A percentile compares a stretch with the other conserved stretches of the same genome.
Conservation (phyloP, 75 land plant genomes). For the Sequoiadendron giganteum region DNA sequence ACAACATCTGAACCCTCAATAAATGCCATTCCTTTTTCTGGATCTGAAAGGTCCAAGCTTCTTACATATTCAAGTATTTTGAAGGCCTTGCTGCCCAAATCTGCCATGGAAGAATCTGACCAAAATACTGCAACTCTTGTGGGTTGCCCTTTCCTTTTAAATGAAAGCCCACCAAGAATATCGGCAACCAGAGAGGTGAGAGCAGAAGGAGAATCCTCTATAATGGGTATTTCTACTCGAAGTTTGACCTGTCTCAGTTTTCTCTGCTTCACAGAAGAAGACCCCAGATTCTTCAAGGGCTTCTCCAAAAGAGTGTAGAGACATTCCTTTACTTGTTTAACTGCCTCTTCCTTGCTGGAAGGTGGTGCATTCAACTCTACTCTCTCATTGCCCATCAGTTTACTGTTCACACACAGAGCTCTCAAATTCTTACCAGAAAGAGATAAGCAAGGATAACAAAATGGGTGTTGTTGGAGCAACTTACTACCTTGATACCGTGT, state of each 20-base stretch:
- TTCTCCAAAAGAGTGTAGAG: conserved; percentile 59
- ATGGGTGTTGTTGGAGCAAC: neutral
- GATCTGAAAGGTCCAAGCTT: conserved; percentile 1
- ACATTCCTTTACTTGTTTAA: conserved; percentile 61
- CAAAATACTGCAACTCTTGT: conserved; percentile 37
- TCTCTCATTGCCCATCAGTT: neutral
- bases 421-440: neutral
- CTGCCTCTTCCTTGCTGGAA: conserved; percentile 69
- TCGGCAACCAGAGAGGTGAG: conserved; percentile 55
- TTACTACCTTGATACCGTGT: neutral
- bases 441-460: neutral
- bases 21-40: neutral
- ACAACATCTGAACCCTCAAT: conserved; percentile 38
- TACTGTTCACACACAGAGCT: neutral
- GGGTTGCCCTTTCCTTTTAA: conserved; percentile 28
- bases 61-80: neutral
- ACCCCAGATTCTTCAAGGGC: conserved; percentile 64
- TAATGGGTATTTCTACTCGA: conserved; percentile 77
- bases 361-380: conserved; percentile 43
- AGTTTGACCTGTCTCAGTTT: conserved; percentile 62
- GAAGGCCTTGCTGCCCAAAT: conserved; percentile 24
- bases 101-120: conserved; percentile 25
- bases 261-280: conserved; percentile 56
- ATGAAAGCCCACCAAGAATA: conserved; percentile 43
- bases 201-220: conserved; percentile 63